phyloP scores from a whole-genome alignment of 2,329 filamentous ascomycete genomes.

The Penicillium sp. region DNA sequence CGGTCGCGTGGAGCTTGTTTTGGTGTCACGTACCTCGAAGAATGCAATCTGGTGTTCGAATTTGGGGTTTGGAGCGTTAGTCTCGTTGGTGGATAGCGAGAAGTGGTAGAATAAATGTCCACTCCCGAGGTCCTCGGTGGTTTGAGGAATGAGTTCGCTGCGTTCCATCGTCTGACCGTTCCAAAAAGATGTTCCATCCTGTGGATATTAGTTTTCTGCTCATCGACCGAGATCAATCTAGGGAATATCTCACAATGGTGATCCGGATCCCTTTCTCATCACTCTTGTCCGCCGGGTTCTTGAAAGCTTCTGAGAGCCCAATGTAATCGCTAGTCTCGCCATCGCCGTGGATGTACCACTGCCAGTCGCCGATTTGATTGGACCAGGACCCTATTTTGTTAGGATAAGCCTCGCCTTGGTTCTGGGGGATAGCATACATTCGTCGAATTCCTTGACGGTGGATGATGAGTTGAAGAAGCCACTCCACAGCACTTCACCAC shows the following conservation, averaged over 20 bases:
- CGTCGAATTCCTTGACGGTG: conserved; percentile 28
- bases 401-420: background rate
- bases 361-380: conserved; percentile 71
- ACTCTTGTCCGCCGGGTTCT: conserved; percentile 66
- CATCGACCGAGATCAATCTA: background rate
- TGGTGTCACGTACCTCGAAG: conserved; percentile 43
- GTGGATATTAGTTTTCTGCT: conserved; percentile 40
- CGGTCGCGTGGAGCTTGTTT: too few species aligned
- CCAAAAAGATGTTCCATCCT: conserved; percentile 61
- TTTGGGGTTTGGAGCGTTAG: conserved; percentile 63
- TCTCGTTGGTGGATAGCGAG: conserved; percentile 62
- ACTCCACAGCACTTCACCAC: conserved; percentile 32
- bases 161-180: conserved; percentile 74
- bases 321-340: conserved; percentile 59
- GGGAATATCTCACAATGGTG: conserved; percentile 57
- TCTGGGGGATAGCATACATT: conserved; percentile 19
- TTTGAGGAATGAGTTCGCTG: conserved; percentile 75
- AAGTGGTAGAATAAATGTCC: conserved; percentile 76
- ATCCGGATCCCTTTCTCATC: conserved; percentile 70
- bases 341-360: conserved; percentile 76
- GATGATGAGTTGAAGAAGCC: conserved; percentile 32
- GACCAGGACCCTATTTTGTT: conserved; percentile 61
- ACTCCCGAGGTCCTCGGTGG: conserved; percentile 65
- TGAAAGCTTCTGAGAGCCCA: conserved; percentile 63
- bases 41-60: conserved; percentile 71